phyloP scores from a whole-genome alignment of 805 yeast species.

The Candida patagonica region DNA sequence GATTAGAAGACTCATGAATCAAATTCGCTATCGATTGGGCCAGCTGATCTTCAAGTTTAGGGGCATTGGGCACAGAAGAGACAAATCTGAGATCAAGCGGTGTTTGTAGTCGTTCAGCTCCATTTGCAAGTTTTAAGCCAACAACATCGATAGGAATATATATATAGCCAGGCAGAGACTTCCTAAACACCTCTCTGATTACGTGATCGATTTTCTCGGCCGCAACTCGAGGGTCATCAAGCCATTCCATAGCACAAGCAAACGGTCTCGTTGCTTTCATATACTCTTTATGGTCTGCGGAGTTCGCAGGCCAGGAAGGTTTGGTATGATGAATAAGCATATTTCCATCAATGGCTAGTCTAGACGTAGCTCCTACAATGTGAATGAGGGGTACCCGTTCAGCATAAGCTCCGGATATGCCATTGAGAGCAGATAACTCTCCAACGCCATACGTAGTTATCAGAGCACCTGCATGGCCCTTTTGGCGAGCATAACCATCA shows the following conservation, averaged over 20 bases:
- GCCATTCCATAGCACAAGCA: conserved; percentile 46
- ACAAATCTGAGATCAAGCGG: conserved; percentile 27
- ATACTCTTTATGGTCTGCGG: conserved; percentile 61
- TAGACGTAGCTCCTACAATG: conserved; percentile 68
- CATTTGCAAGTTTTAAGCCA: conserved; percentile 12
- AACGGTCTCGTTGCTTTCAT: conserved; percentile 49
- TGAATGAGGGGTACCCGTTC: conserved; percentile 74
- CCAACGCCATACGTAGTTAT: conserved; percentile 85
- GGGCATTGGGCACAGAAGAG: conserved; percentile 21
- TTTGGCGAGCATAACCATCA: conserved; percentile 73
- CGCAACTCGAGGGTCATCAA: conserved; percentile 38
- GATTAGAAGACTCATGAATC: conserved; percentile 45
- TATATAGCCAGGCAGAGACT: conserved; percentile 73
- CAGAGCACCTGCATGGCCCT: conserved; percentile 55
- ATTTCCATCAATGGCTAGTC: conserved; percentile 29
- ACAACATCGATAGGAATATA: conserved; percentile 66
- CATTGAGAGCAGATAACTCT: conserved; percentile 76
- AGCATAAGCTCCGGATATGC: conserved; percentile 73
- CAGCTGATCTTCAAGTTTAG: conserved; percentile 28
- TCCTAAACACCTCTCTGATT: conserved; percentile 42
- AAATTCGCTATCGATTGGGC: conserved; percentile 38
- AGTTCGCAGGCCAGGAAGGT: conserved; percentile 26
- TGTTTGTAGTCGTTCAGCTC: conserved; percentile 23
- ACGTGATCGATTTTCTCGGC: conserved; percentile 60
- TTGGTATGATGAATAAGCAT: conserved; percentile 32